phyloP scores from a whole-genome alignment of 495 filamentous ascomycete genomes.

The Lichenothelia convexa region DNA sequence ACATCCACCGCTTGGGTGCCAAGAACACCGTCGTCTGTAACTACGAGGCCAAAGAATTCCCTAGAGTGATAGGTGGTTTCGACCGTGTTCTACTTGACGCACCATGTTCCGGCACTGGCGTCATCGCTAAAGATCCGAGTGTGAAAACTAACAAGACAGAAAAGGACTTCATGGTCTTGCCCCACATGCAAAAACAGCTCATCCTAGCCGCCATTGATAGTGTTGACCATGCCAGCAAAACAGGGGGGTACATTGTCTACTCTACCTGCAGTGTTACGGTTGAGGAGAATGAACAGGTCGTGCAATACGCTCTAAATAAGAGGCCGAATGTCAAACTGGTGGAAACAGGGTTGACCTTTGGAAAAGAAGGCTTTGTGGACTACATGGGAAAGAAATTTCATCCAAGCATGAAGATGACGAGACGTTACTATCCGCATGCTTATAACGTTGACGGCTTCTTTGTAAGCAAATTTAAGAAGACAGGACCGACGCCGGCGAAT shows the following conservation, averaged over 20 bases:
- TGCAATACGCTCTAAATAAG: constrained; percentile 77
- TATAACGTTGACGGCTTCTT: constrained; percentile 99
- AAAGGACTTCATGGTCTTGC: constrained; percentile 76
- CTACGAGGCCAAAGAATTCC: constrained; percentile 83
- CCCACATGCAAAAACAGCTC: constrained; percentile 86
- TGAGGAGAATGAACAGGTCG: constrained; percentile 85
- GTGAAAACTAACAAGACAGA: constrained; percentile 97
- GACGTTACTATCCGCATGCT: constrained; percentile 82
- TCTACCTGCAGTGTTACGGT: constrained; percentile 84
- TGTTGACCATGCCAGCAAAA: constrained; percentile 66
- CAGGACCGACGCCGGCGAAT: constrained; percentile 44
- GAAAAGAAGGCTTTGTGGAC: constrained; percentile 71
- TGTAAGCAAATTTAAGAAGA: constrained; percentile 92
- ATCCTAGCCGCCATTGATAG: constrained; percentile 87
- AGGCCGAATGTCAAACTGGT: constrained; percentile 88
- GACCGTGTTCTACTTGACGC: constrained; percentile 70
- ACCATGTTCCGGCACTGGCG: constrained; percentile 66
- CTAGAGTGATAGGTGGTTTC: constrained; percentile 85
- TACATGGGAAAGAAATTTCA: constrained; percentile 84
- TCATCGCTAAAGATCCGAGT: constrained; percentile 86
- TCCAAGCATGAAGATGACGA: constrained; percentile 62
- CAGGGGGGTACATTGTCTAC: constrained; percentile 87
- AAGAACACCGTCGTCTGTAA: constrained; percentile 91
- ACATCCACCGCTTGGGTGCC: constrained; percentile 85
- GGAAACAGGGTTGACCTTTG: constrained; percentile 83